Conservation (phyloP, 1,139 yeast genomes). For the Yamadazyma diddensiae region DNA sequence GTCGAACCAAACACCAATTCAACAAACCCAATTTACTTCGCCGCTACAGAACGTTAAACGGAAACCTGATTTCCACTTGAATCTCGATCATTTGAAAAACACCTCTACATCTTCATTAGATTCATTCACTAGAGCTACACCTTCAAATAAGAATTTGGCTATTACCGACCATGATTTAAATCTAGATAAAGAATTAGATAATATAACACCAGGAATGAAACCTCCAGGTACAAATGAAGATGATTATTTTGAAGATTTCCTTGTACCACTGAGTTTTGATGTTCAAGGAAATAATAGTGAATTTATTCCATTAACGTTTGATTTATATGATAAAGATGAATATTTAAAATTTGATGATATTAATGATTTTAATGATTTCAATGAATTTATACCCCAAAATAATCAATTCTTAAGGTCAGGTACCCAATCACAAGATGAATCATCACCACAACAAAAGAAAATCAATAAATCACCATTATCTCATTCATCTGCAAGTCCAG, state of each 20-base stretch:
- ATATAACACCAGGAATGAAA: constrained; percentile 39
- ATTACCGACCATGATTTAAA: constrained; percentile 14
- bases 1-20: no score
- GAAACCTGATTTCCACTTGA: constrained; percentile 16
- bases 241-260: constrained; percentile 33
- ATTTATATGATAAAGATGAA: constrained; percentile 14
- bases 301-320: constrained; percentile 22
- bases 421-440: not conserved
- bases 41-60: not conserved
- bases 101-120: constrained; percentile 10
- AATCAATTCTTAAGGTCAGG: not conserved
- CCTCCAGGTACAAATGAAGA: constrained; percentile 33
- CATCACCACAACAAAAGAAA: not conserved
- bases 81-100: constrained; percentile 12
- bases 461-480: constrained; percentile 6
- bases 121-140: constrained; percentile 1
- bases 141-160: constrained; percentile 4
- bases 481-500: constrained; percentile 7
- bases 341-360: not conserved
- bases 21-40: not conserved
- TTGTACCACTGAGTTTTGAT: constrained; percentile 13
- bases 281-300: constrained; percentile 13
- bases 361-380: not conserved
- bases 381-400: not conserved
- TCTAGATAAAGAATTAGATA: constrained; percentile 13